Percentiles rank a stretch among this genome's conserved stretches.
phyloP scores from a whole-genome alignment of 805 yeast species.

The Wickerhamomyces pijperi region DNA sequence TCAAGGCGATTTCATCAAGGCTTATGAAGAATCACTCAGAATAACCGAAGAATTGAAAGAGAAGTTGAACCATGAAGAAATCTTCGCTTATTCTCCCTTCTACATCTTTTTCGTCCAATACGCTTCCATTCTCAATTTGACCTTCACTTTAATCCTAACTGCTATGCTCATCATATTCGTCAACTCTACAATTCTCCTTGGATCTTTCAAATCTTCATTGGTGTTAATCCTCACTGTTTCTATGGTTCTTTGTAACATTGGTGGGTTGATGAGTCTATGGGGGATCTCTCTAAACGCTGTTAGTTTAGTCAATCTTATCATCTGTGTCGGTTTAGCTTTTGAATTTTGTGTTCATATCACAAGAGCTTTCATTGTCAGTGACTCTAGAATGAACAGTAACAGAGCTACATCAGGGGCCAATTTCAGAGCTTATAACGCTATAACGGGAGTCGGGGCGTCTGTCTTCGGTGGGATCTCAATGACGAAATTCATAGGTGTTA shows the following conservation, averaged over 20 bases:
- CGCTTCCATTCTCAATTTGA: constrained; percentile 45
- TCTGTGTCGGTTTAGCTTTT: constrained; percentile 89
- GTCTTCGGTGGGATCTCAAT: constrained; percentile 85
- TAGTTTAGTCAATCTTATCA: constrained; percentile 76
- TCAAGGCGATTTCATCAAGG: constrained; percentile 74
- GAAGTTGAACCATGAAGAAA: constrained; percentile 29
- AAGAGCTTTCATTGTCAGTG: constrained; percentile 47
- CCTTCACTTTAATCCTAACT: constrained; percentile 39
- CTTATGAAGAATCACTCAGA: constrained; percentile 61
- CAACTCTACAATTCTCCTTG: constrained; percentile 48
- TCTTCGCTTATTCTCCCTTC: constrained; percentile 89
- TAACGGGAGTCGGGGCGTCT: constrained; percentile 76
- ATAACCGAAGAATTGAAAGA: constrained; percentile 45
- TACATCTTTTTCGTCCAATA: constrained; percentile 91
- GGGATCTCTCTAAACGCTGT: constrained; percentile 78
- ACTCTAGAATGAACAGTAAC: constrained; percentile 19
- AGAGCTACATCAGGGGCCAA: no score
- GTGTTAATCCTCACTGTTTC: constrained; percentile 47
- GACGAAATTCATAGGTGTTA: constrained; percentile 82
- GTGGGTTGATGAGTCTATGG: constrained; percentile 72
- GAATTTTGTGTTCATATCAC: constrained; percentile 88
- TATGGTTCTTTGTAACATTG: constrained; percentile 59
- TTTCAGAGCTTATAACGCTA: constrained; percentile 39
- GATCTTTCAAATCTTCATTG: constrained; percentile 51
- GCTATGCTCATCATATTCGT: constrained; percentile 45